A percentile compares a stretch with the other conserved stretches of the same genome.
These are phyloP conservation scores for Pseudopyrenochaeta lycopersici DNA, from an alignment of 2,329 filamentous ascomycete genomes.

Conservation along the genomic window DNA sequence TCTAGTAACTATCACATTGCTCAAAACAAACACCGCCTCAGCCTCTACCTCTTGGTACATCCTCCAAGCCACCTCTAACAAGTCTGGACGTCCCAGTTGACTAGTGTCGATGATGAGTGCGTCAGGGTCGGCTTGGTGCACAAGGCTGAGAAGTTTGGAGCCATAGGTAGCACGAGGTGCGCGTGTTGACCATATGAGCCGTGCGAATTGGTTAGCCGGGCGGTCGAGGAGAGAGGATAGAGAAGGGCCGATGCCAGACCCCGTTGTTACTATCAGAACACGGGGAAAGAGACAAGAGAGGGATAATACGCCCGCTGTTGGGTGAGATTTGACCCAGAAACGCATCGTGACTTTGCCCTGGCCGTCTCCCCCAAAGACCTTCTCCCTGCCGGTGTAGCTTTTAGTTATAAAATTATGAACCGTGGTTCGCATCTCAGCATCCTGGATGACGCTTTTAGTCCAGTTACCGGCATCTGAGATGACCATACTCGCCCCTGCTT, in stretches of 20 bases:
- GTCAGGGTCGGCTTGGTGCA: conserved; percentile 66
- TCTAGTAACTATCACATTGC: conserved; percentile 73
- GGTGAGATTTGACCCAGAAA: conserved; percentile 41
- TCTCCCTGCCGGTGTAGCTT: not conserved
- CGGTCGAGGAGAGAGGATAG: conserved; percentile 64
- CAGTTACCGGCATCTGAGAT: conserved; percentile 49
- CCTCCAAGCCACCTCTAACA: conserved; percentile 64
- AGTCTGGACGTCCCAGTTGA: conserved; percentile 66
- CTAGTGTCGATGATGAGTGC: conserved; percentile 75
- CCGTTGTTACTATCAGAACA: conserved; percentile 46
- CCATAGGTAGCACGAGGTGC: conserved; percentile 71
- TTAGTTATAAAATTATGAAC: not conserved
- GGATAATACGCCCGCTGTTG: conserved; percentile 42
- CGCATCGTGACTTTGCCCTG: not conserved
- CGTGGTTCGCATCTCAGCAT: not conserved
- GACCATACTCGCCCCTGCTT: conserved; percentile 32
- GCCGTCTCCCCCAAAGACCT: not conserved
- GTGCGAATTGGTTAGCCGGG: conserved; percentile 56
- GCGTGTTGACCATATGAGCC: conserved; percentile 75
- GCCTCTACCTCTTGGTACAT: conserved; percentile 58
- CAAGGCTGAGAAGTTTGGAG: conserved; percentile 61
- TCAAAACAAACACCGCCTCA: conserved; percentile 78
- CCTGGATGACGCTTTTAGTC: conserved; percentile 30
- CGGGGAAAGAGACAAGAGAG: conserved; percentile 42
- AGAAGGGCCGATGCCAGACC: conserved; percentile 50